phyloP scores from a whole-genome alignment of 2,329 filamentous ascomycete species.

The Phyllosticta capitalensis region DNA sequence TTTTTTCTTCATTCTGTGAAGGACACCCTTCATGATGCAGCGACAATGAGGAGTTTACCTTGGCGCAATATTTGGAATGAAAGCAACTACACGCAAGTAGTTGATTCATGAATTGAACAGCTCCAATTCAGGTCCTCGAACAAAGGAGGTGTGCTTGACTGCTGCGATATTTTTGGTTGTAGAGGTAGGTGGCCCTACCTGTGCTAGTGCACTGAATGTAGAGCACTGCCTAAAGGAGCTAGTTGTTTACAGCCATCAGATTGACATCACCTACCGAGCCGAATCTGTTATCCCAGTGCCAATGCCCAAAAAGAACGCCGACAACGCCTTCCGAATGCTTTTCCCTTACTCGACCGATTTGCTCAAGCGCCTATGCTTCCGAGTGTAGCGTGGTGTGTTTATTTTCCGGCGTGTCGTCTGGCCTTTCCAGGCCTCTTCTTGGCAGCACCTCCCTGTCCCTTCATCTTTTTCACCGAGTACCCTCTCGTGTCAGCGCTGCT shows the following conservation, averaged over 20 bases:
- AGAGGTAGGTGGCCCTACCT: not conserved
- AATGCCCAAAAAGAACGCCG: not conserved
- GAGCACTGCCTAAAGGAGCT: not conserved
- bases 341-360: not conserved
- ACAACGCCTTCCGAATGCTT: slow-evolving; percentile 7
- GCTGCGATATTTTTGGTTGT: not conserved
- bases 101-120: not conserved
- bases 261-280: not conserved
- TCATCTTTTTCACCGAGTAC: slow-evolving; percentile 82
- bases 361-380: not conserved
- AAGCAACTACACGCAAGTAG: not conserved
- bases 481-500: slow-evolving; percentile 72
- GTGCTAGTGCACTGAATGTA: not conserved
- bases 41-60: not conserved
- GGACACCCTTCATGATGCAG: not conserved
- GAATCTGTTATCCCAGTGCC: not conserved
- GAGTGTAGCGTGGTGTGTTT: not conserved
- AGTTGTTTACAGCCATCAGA: not conserved
- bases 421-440: slow-evolving; percentile 32
- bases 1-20: not conserved
- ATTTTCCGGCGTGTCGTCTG: slow-evolving; percentile 19
- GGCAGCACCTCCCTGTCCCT: slow-evolving; percentile 37
- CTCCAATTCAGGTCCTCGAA: too few species aligned
- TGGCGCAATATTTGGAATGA: not conserved
- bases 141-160: too few species aligned